Conservation (phyloP, 2,329 filamentous ascomycete genomes). For the Myriosclerotinia curreyana region DNA sequence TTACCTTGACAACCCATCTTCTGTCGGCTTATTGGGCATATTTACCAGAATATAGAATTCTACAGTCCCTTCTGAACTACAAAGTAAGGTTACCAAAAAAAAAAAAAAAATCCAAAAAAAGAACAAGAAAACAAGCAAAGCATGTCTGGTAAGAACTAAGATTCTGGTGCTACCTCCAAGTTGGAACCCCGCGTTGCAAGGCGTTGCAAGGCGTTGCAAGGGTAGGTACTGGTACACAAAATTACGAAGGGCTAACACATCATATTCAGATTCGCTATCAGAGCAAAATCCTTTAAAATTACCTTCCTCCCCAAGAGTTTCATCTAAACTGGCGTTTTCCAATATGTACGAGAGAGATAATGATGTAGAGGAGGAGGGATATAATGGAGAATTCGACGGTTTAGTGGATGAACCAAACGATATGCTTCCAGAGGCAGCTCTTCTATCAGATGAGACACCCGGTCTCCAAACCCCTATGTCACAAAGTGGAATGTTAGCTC, state of each 20-base stretch:
- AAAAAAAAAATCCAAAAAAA: too few relatives aligned
- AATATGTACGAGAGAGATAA: constrained; percentile 7
- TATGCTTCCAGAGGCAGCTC: constrained; percentile 36
- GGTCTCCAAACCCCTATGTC: constrained; percentile 30
- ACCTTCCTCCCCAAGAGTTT: constrained; percentile 5
- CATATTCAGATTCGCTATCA: constrained; percentile 15
- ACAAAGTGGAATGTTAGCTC: constrained; percentile 51
- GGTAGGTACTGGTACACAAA: constrained; percentile 16
- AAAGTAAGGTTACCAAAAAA: too few relatives aligned
- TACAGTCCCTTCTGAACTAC: not conserved
- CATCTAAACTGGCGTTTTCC: constrained; percentile 7
- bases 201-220: too few relatives aligned
- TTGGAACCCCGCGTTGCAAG: too few relatives aligned
- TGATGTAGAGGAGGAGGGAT: not conserved
- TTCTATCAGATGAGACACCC: constrained; percentile 31
- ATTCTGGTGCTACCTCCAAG: not conserved
- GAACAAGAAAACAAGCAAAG: not conserved
- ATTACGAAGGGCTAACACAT: constrained; percentile 18
- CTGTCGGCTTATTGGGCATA: too few relatives aligned
- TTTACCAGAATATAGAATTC: not conserved
- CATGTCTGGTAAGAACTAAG: constrained; percentile 15
- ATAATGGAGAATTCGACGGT: constrained; percentile 25
- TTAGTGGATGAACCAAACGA: constrained; percentile 28
- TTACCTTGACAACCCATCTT: too few relatives aligned
- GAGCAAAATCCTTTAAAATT: not conserved